Base-by-base conservation (phyloP, 768 basidiomycete genomes). In the Amanita inopinata region DNA sequence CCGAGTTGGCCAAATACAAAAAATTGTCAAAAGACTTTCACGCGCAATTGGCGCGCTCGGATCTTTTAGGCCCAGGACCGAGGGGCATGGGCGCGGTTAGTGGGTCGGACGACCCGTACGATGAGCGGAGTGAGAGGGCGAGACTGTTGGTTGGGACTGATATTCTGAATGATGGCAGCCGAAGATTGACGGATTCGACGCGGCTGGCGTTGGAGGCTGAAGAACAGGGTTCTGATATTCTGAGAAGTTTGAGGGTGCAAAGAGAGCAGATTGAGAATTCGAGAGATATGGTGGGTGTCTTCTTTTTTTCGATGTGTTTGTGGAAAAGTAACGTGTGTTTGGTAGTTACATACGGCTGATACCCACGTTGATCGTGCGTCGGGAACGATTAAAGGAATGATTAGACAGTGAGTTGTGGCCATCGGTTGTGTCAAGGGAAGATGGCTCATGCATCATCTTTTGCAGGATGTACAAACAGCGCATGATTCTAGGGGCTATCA, bases 171-270 rank as follows among this genome's bases (percentile, higher is more conserved):
- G 89, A 94, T 54, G 88, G 90, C 1, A 70, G 73, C 9, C 61
- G 82, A 32, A 62, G 93, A 38, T 58, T 96, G 43, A 69, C 76
- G 38, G 85, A 90, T 36, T 82, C 80, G 9, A 89, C 91, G 38
- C 67, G 90, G 5, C 69, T 96, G 20, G 93, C 92, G n/a, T 63
- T 96, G 24, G 90, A 96, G 69, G 85, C 92, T 4, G 93, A 96
- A 61, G 79, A 84, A 53, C 73, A 90, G 27, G 93, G 93, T 1
- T 83, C 88, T 3, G 90, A 90, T 51, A 94, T 96, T 50, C 53
- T 97, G 59, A 62, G 81, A 50, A 83, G 74, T 50, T 65, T 97
- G 54, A 65, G 87, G 45, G 71, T 73, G 0, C 93, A 97, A 65
- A 63, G 93, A 46, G 93, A 94, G 58, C 87, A 88, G 60, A 89